These are phyloP conservation scores for Avena sativa DNA, from an alignment of 176 grass and related monocot genomes.

Conservation along the genomic window DNA sequence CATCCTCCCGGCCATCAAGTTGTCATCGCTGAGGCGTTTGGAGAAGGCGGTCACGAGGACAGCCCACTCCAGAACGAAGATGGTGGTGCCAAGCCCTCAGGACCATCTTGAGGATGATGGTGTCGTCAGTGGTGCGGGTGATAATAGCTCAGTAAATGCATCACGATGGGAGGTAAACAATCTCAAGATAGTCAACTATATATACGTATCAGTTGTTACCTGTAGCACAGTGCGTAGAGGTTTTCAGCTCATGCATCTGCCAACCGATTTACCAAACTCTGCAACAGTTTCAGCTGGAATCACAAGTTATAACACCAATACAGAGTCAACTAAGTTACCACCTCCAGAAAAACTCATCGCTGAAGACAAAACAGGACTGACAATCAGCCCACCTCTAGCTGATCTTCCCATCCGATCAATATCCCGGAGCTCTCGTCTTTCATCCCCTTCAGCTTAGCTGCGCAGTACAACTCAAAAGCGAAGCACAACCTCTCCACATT, in stretches of 20 bases:
- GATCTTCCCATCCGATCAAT: slow-evolving; percentile 79
- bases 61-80: no score
- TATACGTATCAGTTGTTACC: not conserved
- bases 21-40: no score
- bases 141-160: slow-evolving; percentile 61
- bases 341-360: slow-evolving; percentile 1
- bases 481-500: slow-evolving; percentile 61
- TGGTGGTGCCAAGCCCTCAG: no score
- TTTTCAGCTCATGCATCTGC: slow-evolving; percentile 68
- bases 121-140: no score
- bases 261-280: slow-evolving; percentile 63
- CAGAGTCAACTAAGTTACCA: slow-evolving; percentile 40
- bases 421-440: slow-evolving; percentile 40
- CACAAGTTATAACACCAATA: slow-evolving; percentile 34
- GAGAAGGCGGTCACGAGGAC: no score
- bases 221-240: not conserved
- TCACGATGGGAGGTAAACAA: slow-evolving; percentile 57
- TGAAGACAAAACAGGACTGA: not conserved
- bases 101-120: no score
- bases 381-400: slow-evolving; percentile 58
- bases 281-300: slow-evolving; percentile 74
- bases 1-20: no score
- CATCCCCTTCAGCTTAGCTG: slow-evolving; percentile 29
- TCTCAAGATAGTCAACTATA: not conserved
- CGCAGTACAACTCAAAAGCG: slow-evolving; percentile 77